Percentiles rank a stretch among this genome's conserved stretches.
Evolutionary conservation across 257 asterid genomes (phyloP).

Genomic region (Knoxia roxburghii): DNA sequence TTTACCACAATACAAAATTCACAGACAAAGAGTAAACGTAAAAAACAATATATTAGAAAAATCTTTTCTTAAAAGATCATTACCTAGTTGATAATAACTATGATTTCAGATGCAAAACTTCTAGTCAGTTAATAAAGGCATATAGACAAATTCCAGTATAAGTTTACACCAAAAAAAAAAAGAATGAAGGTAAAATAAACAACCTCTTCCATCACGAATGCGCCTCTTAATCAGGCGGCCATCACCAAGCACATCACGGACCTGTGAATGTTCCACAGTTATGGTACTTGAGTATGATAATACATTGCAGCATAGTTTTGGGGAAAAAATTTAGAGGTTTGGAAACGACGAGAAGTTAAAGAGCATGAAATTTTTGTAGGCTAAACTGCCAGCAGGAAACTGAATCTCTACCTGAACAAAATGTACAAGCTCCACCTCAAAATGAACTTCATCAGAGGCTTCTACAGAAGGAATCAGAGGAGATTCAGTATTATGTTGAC

Average conservation of each 20-base stretch:
- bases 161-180: no score
- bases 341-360: no score
- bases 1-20: neutral
- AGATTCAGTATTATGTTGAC: conserved; percentile 50
- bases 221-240: conserved; percentile 95
- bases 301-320: neutral
- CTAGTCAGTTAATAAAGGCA: conserved; percentile 2
- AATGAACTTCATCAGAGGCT: conserved; percentile 68
- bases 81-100: neutral
- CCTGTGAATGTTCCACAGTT: conserved; percentile 43
- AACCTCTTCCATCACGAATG: conserved; percentile 87
- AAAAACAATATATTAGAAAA: neutral
- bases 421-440: conserved; percentile 88
- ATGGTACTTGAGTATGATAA: neutral
- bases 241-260: conserved; percentile 97
- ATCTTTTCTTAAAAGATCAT: neutral
- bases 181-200: neutral
- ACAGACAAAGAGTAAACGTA: neutral
- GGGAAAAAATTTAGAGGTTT: no score
- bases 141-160: neutral
- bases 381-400: neutral
- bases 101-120: neutral
- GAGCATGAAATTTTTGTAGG: neutral
- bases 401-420: conserved; percentile 63
- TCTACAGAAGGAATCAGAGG: conserved; percentile 50